Evolutionary conservation across 306 rosid species (phyloP).

Genomic region (Argentina anserina): DNA sequence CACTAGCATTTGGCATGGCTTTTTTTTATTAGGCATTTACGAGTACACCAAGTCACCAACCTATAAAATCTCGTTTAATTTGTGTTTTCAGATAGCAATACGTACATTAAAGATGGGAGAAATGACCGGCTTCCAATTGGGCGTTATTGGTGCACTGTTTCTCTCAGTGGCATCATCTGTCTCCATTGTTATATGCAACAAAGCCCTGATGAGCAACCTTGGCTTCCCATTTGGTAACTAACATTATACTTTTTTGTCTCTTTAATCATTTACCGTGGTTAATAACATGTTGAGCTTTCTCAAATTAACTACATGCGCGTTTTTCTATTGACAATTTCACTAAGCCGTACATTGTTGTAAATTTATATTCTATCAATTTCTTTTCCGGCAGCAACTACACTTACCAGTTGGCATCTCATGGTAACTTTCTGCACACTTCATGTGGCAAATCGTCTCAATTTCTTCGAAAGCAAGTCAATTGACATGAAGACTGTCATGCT

Average conservation of each 20-base stretch:
- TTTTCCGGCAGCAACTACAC: constrained; percentile 65
- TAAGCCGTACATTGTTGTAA: background rate
- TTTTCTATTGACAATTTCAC: background rate
- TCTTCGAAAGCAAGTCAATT: constrained; percentile 68
- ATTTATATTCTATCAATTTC: background rate
- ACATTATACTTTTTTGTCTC: background rate
- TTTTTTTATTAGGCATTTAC: background rate
- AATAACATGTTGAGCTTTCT: background rate
- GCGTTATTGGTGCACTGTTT: constrained; percentile 85
- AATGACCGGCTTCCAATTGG: constrained; percentile 70
- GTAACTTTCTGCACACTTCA: constrained; percentile 94
- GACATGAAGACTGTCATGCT: constrained; percentile 83
- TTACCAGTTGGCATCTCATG: constrained; percentile 98
- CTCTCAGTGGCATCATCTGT: constrained; percentile 97
- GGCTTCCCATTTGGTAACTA: constrained; percentile 52
- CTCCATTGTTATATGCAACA: constrained; percentile 98
- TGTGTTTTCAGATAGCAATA: background rate
- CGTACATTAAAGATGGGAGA: constrained; percentile 69
- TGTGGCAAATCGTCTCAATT: constrained; percentile 72
- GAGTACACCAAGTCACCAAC: background rate
- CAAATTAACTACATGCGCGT: background rate
- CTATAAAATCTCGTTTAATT: background rate
- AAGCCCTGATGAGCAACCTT: constrained; percentile 97
- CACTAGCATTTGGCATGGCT: background rate
- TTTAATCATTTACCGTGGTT: background rate